Evolutionary conservation across 208 protist genomes (phyloP).

Genomic region (Phytomonas sp.): DNA sequence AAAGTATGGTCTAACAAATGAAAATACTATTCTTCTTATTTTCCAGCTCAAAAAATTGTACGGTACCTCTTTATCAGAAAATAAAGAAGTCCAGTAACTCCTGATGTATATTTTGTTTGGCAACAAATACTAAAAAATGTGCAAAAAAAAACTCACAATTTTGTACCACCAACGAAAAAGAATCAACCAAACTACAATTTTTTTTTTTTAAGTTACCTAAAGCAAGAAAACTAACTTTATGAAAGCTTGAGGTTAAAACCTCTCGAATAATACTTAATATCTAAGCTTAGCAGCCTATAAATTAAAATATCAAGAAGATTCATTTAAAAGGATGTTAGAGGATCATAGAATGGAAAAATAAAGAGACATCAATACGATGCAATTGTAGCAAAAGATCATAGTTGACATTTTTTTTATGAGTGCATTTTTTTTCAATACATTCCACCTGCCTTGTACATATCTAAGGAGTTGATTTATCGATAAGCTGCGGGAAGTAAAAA

Average conservation of each 20-base stretch:
- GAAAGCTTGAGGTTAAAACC: conserved; percentile 8
- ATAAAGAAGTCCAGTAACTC: not conserved
- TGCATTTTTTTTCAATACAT: not conserved
- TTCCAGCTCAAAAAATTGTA: not conserved
- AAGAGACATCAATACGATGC: not conserved
- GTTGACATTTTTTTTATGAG: conserved; percentile 14
- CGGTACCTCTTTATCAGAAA: not conserved
- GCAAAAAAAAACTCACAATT: conserved; percentile 18
- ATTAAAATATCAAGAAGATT: not conserved
- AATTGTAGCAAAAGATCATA: not conserved
- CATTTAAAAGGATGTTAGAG: conserved; percentile 9
- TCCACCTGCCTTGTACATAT: not conserved
- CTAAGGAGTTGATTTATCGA: not conserved
- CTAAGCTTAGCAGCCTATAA: conserved; percentile 14
- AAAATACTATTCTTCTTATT: not conserved
- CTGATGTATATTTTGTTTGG: conserved; percentile 6
- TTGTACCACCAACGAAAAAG: conserved; percentile 12
- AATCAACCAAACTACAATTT: conserved; percentile 8
- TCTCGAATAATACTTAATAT: conserved; percentile 14
- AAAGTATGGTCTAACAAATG: not conserved
- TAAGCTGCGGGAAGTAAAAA: conserved; percentile 5
- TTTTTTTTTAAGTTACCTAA: conserved; percentile 13
- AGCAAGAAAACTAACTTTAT: conserved; percentile 13
- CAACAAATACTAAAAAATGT: conserved; percentile 5
- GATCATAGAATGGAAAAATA: conserved; percentile 13